phyloP scores from a whole-genome alignment of 768 basidiomycete genomes.

The Kwoniella pini region DNA sequence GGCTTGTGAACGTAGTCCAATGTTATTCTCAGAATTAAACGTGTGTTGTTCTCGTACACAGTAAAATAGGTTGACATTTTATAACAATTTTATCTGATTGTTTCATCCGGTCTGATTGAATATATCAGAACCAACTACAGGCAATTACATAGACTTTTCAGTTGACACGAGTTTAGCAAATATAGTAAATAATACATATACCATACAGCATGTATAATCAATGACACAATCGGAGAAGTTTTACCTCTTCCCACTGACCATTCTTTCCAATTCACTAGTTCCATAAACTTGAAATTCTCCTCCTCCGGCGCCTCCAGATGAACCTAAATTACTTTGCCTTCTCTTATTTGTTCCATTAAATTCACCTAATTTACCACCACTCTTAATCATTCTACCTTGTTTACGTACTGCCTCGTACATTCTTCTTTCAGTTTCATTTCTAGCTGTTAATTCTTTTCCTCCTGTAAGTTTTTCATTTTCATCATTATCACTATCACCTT shows the following conservation, averaged over 20 bases:
- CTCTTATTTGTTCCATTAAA: constrained; percentile 24
- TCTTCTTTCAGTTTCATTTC: constrained; percentile 68
- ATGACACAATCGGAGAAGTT: too few relatives aligned
- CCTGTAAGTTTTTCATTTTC: constrained; percentile 51
- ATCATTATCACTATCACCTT: constrained; percentile 55
- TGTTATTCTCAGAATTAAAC: too few relatives aligned
- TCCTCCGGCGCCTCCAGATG: constrained; percentile 18
- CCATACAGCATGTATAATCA: too few relatives aligned
- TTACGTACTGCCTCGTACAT: constrained; percentile 84
- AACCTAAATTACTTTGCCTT: neutral
- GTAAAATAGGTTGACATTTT: too few relatives aligned
- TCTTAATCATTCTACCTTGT: constrained; percentile 78
- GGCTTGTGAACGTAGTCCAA: too few relatives aligned
- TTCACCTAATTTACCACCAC: constrained; percentile 62
- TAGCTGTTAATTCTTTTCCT: constrained; percentile 47
- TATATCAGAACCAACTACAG: too few relatives aligned
- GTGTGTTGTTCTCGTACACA: too few relatives aligned
- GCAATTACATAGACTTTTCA: too few relatives aligned
- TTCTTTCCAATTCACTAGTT: constrained; percentile 47
- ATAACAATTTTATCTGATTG: too few relatives aligned
- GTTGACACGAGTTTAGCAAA: too few relatives aligned
- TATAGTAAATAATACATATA: too few relatives aligned
- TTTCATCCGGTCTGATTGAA: too few relatives aligned
- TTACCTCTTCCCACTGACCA: constrained; percentile 37
- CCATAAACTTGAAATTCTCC: constrained; percentile 54